Evolutionary conservation across 1,284 basidiomycete genomes (phyloP).

Genomic region (Microbotryomycetes sp.): DNA sequence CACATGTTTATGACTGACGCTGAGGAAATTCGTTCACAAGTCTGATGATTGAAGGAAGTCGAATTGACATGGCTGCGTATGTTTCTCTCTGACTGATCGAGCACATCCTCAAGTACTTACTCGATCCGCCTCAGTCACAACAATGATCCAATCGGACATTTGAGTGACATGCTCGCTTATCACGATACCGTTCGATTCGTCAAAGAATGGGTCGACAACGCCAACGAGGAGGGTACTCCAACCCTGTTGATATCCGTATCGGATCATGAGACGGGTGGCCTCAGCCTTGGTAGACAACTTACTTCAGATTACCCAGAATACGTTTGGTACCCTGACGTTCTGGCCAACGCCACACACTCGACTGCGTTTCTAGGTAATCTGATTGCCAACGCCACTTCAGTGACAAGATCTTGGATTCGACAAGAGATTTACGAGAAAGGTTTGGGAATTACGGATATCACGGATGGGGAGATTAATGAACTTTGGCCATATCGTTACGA

Average conservation of each 20-base stretch:
- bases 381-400: constrained; percentile 17
- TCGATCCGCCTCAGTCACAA: constrained; percentile 26
- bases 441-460: constrained; percentile 37
- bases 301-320: constrained; percentile 39
- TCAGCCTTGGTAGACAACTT: constrained; percentile 43
- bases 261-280: constrained; percentile 46
- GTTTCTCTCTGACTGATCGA: not conserved
- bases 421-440: constrained; percentile 33
- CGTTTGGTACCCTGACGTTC: constrained; percentile 41
- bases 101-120: not conserved
- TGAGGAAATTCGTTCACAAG: constrained; percentile 14
- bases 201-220: constrained; percentile 37
- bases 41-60: constrained; percentile 40
- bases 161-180: constrained; percentile 44
- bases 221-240: constrained; percentile 37
- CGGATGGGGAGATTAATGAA: constrained; percentile 36
- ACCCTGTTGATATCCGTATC: constrained; percentile 42
- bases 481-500: constrained; percentile 33
- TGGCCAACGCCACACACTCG: constrained; percentile 41
- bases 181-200: constrained; percentile 41
- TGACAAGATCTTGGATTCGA: constrained; percentile 28
- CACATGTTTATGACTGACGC: constrained; percentile 39
- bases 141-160: constrained; percentile 39
- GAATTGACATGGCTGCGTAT: constrained; percentile 40
- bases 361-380: constrained; percentile 36